Percentiles rank a stretch among this genome's conserved stretches.
Conservation (phyloP, 345 rosid genomes). For the Raphanus sativus region DNA sequence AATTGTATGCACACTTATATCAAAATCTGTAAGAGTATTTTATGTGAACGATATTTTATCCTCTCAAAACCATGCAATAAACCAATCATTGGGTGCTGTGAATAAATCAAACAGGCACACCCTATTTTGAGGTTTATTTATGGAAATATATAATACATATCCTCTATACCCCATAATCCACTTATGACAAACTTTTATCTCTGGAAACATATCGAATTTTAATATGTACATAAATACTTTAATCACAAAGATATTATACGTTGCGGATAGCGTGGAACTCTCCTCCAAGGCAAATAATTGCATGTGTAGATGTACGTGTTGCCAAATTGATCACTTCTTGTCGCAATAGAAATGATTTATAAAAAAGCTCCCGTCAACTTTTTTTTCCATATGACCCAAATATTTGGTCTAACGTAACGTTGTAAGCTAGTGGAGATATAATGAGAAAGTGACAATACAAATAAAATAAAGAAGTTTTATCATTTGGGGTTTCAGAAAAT, state of each 20-base stretch:
- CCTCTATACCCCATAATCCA: slow-evolving; percentile 23
- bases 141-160: slow-evolving; percentile 5
- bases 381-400: slow-evolving; percentile 7
- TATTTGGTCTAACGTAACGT: slow-evolving; percentile 28
- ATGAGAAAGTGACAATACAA: slow-evolving; percentile 26
- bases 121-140: slow-evolving; percentile 17
- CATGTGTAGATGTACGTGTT: slow-evolving; percentile 42
- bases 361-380: slow-evolving; percentile 4
- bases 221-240: background rate
- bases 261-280: slow-evolving; percentile 28
- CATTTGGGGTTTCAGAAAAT: slow-evolving; percentile 2
- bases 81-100: slow-evolving; percentile 22
- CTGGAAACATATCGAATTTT: slow-evolving; percentile 5
- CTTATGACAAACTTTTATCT: slow-evolving; percentile 19
- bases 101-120: slow-evolving; percentile 9
- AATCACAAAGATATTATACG: background rate
- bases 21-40: background rate
- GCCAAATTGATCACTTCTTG: slow-evolving; percentile 37
- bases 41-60: background rate
- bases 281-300: slow-evolving; percentile 31
- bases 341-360: slow-evolving; percentile 5
- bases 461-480: slow-evolving; percentile 22
- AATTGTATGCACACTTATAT: slow-evolving; percentile 6
- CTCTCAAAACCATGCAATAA: background rate
- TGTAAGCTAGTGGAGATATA: slow-evolving; percentile 23